Base-by-base conservation (phyloP, 2,329 filamentous ascomycete species). In the Xylariaceae sp. region DNA sequence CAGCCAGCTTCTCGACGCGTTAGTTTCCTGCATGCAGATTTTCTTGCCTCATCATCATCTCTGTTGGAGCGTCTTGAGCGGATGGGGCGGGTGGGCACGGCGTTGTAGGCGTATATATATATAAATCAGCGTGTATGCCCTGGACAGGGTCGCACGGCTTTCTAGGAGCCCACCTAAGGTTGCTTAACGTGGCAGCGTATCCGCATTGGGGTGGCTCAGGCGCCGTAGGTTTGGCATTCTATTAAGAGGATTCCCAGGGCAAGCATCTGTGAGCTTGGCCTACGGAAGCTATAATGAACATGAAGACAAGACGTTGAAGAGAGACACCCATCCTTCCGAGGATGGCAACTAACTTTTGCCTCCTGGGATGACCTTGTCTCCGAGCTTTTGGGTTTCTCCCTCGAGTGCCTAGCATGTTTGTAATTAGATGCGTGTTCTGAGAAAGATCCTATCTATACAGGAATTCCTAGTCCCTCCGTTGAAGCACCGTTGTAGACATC, bases 61-160 rank as follows among this genome's bases (percentile, higher is more conserved):
- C 59, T 58, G 53, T 62, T 67, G 62, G 64, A 65, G 55, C 57
- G 61, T 63, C 54, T 54, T 45, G 45, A 65, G 63, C 69, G 65
- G 68, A 68, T 68, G 70, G 67, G 63, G 66, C 64, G 62, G 65
- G 60, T 63, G 63, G 71, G 70, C 69, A 65, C 60, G 74, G 74
- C 72, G 74, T 76, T 61, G 45, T 63, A 63, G 74, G 74, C 71
- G 73, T 71, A 70, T 34, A 65, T 61, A 52, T 59, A 68, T 70
- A 67, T 65, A 67, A 60, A 65, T 64, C 60, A 61, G 63, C 61
- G 65, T 63, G 58, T 62, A 56, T 62, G 51, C 61, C 63, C 52
- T 53, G 41, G 47, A 55, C 53, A 56, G 45, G 48, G 56, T 54
- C 56, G 47, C 36, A 42, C 49, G 56, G 63, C 44, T 65, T 58